phyloP scores from a whole-genome alignment of 2,329 filamentous ascomycete genomes.

The Mycosphaerella sp. region DNA sequence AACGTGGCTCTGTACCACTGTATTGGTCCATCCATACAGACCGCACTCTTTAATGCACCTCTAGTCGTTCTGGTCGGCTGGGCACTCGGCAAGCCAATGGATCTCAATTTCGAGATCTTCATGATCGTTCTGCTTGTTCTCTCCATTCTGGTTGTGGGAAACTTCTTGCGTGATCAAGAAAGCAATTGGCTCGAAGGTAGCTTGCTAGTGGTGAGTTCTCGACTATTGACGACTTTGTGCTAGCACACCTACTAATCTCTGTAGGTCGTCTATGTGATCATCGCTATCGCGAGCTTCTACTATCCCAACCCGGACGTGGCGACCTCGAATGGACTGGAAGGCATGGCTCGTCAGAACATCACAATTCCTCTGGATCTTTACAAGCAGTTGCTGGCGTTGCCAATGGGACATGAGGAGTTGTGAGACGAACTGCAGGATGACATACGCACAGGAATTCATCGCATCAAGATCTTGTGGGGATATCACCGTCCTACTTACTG shows the following conservation, averaged over 20 bases:
- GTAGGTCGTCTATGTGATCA: conserved; percentile 55
- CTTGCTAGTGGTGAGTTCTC: conserved; percentile 55
- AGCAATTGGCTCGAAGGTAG: conserved; percentile 85
- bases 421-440: neutral
- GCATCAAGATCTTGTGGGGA: no score
- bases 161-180: conserved; percentile 80
- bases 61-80: conserved; percentile 78
- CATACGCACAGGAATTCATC: no score
- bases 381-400: conserved; percentile 16
- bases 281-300: conserved; percentile 56
- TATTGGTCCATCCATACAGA: conserved; percentile 80
- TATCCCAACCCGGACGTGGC: conserved; percentile 48
- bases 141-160: conserved; percentile 61
- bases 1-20: conserved; percentile 81
- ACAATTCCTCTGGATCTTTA: conserved; percentile 19
- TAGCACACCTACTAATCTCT: neutral
- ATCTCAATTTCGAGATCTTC: conserved; percentile 83
- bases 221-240: neutral
- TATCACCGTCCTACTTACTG: no score
- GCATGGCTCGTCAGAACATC: conserved; percentile 11
- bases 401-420: conserved; percentile 5
- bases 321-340: conserved; percentile 17
- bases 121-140: conserved; percentile 75
- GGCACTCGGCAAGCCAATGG: conserved; percentile 61
- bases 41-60: conserved; percentile 79